phyloP scores from a whole-genome alignment of 116 monocot species.

The Posidonia oceanica region DNA sequence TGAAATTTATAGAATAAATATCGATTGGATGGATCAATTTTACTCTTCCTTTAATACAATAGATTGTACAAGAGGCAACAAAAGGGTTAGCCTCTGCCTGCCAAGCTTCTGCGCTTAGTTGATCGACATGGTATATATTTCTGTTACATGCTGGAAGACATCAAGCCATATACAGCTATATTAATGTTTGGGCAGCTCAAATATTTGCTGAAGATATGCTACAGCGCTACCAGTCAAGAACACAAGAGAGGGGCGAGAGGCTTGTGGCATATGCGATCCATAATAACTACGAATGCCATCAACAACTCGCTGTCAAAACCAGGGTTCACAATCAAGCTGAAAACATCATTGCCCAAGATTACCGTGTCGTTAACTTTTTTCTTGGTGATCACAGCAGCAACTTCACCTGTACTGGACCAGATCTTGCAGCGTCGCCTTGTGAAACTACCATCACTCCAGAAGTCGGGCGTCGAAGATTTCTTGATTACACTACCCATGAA shows the following conservation, averaged over 20 bases:
- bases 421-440: slow-evolving; percentile 50
- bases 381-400: slow-evolving; percentile 35
- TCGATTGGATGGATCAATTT: too few relatives aligned
- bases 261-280: slow-evolving; percentile 50
- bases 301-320: slow-evolving; percentile 26
- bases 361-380: slow-evolving; percentile 39
- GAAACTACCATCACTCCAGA: slow-evolving; percentile 46
- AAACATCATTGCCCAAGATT: slow-evolving; percentile 43
- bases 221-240: background rate
- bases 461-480: slow-evolving; percentile 13
- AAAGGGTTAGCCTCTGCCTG: too few relatives aligned
- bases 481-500: slow-evolving; percentile 18
- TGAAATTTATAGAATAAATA: too few relatives aligned
- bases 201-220: too few relatives aligned
- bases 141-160: too few relatives aligned
- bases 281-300: slow-evolving; percentile 45
- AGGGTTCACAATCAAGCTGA: slow-evolving; percentile 32
- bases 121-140: too few relatives aligned
- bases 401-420: slow-evolving; percentile 21
- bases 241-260: slow-evolving; percentile 20
- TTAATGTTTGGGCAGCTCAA: too few relatives aligned
- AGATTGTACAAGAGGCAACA: too few relatives aligned
- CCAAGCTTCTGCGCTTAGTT: too few relatives aligned
- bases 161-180: too few relatives aligned
- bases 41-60: too few relatives aligned